phyloP scores from a whole-genome alignment of 345 rosid species.

The Adansonia digitata region DNA sequence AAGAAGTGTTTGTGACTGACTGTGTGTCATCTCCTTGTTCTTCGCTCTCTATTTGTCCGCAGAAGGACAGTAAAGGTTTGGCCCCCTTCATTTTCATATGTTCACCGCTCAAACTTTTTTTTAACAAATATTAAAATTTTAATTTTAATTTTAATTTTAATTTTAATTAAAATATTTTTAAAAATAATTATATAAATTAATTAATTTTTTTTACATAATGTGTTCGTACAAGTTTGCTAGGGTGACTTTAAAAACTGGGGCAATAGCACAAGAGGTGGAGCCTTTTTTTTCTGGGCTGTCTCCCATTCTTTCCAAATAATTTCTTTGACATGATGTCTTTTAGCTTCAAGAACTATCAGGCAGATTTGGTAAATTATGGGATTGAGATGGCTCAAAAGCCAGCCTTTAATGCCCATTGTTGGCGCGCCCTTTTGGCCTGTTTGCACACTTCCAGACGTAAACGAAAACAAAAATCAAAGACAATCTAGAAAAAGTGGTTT shows the following conservation, averaged over 20 bases:
- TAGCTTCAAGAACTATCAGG: background rate
- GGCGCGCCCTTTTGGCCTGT: background rate
- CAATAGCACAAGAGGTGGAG: background rate
- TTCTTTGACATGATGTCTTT: background rate
- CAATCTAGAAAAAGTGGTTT: background rate
- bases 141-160: no score
- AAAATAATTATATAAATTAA: no score
- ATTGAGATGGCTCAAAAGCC: slow-evolving; percentile 5
- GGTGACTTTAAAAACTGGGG: background rate
- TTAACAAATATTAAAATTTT: no score
- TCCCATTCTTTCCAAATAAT: background rate
- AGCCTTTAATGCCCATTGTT: background rate
- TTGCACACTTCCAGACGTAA: background rate
- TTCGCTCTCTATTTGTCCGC: no score
- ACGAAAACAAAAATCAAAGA: background rate
- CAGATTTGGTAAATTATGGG: slow-evolving; percentile 3
- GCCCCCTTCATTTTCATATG: background rate
- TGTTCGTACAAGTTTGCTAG: background rate
- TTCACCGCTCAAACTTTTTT: background rate
- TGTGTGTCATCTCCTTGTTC: background rate
- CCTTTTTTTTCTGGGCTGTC: background rate
- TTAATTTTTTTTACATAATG: no score
- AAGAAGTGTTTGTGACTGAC: background rate
- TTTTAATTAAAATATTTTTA: no score
- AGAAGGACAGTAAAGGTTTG: background rate